Evolutionary conservation across 2,329 filamentous ascomycete species (phyloP).

Genomic region (Eutypa lata): DNA sequence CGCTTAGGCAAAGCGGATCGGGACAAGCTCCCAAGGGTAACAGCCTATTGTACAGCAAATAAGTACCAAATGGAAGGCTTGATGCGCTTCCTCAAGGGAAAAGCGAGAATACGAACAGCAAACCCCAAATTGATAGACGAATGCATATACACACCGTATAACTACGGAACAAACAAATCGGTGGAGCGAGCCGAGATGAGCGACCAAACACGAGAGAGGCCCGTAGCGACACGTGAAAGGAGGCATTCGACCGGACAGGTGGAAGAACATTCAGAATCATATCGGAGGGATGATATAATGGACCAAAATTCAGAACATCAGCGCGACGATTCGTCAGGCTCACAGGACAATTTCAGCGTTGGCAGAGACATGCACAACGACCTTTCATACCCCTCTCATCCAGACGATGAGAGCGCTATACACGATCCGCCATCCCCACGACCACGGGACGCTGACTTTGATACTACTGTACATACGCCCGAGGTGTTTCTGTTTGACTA

Average conservation of each 20-base stretch:
- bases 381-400: constrained; percentile 27
- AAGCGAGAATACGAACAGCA: constrained; percentile 71
- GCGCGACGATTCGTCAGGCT: constrained; percentile 19
- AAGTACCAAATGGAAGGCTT: constrained; percentile 87
- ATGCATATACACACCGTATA: constrained; percentile 94
- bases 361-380: constrained; percentile 32
- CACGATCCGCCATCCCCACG: constrained; percentile 32
- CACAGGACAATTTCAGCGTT: constrained; percentile 20
- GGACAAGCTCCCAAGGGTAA: constrained; percentile 81
- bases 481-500: constrained; percentile 98
- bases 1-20: constrained; percentile 90
- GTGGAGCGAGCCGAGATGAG: constrained; percentile 36
- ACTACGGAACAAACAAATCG: constrained; percentile 55
- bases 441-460: constrained; percentile 64
- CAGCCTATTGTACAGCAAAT: constrained; percentile 93
- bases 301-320: constrained; percentile 47
- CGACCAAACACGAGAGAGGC: constrained; percentile 29
- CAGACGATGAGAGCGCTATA: constrained; percentile 28
- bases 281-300: constrained; percentile 60
- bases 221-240: constrained; percentile 54
- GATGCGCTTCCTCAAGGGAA: constrained; percentile 86
- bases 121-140: constrained; percentile 94
- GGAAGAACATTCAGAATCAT: constrained; percentile 56
- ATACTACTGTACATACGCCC: constrained; percentile 84
- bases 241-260: constrained; percentile 75